Conservation (phyloP, 1,139 yeast genomes). For the Wickerhamomyces sp. region DNA sequence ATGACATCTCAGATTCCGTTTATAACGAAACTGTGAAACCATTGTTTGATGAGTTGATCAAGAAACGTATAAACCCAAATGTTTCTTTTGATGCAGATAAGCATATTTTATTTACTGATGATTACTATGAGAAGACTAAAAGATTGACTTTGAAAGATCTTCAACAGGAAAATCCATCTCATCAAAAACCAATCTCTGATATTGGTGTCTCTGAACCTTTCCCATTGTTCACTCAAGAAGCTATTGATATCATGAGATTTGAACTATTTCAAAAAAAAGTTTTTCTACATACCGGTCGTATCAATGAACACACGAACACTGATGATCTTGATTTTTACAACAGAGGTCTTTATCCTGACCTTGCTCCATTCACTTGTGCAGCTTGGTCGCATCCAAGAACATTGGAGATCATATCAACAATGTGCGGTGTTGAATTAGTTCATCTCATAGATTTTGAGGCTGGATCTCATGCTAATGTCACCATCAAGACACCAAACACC, state of each 20-base stretch:
- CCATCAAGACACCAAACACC: conserved; percentile 26
- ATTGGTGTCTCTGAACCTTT: conserved; percentile 54
- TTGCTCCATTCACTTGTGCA: conserved; percentile 40
- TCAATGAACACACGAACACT: conserved; percentile 32
- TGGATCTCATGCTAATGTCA: conserved; percentile 41
- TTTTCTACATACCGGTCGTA: conserved; percentile 40
- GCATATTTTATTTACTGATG: conserved; percentile 38
- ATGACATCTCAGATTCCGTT: not conserved
- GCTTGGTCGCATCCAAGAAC: conserved; percentile 58
- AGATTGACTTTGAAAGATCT: conserved; percentile 45
- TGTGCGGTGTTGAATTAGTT: conserved; percentile 54
- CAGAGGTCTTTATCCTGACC: conserved; percentile 43
- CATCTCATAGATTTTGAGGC: conserved; percentile 50
- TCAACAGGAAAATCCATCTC: conserved; percentile 26
- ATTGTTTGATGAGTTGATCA: conserved; percentile 6
- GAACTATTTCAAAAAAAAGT: conserved; percentile 42
- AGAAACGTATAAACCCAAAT: conserved; percentile 8
- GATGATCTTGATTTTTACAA: conserved; percentile 32
- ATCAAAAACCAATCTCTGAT: conserved; percentile 32
- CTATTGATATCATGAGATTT: conserved; percentile 48
- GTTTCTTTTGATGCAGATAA: conserved; percentile 37
- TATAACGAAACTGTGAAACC: conserved; percentile 8
- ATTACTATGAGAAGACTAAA: conserved; percentile 31
- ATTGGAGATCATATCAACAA: conserved; percentile 39
- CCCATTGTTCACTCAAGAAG: conserved; percentile 53